Conservation (phyloP, 1,284 basidiomycete species). For the Ceratobasidium sp. region DNA sequence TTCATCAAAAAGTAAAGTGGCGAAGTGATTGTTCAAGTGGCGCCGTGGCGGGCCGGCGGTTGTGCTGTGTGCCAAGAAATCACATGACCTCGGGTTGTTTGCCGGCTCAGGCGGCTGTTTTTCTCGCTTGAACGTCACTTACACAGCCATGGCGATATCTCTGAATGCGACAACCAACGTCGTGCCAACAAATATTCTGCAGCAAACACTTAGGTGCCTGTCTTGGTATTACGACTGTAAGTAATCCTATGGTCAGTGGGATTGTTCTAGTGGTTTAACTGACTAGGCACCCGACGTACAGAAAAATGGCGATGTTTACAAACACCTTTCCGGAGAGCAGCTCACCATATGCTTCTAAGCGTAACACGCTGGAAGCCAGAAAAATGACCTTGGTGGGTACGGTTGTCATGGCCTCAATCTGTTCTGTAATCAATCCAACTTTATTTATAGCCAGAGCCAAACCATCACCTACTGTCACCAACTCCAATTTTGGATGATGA, state of each 20-base stretch:
- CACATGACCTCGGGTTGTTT: neutral
- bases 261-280: neutral
- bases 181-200: too few relatives aligned
- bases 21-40: too few relatives aligned
- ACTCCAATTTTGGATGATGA: constrained; percentile 1
- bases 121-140: neutral
- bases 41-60: too few relatives aligned
- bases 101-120: neutral
- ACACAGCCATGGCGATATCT: constrained; percentile 16
- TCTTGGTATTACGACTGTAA: neutral
- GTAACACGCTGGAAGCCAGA: constrained; percentile 3
- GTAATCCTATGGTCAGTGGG: neutral
- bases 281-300: neutral
- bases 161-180: neutral
- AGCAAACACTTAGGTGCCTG: neutral
- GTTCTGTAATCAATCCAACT: neutral
- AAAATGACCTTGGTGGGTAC: constrained; percentile 6
- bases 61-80: neutral
- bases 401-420: neutral
- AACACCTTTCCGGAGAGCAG: neutral
- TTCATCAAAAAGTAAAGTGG: too few relatives aligned
- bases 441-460: constrained; percentile 7
- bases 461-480: neutral
- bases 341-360: constrained; percentile 13
- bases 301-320: neutral